A percentile compares a stretch with the other conserved stretches of the same genome.
These are phyloP conservation scores for Agroathelia rolfsii DNA, from an alignment of 1,284 basidiomycete species.

Conservation along the genomic window DNA sequence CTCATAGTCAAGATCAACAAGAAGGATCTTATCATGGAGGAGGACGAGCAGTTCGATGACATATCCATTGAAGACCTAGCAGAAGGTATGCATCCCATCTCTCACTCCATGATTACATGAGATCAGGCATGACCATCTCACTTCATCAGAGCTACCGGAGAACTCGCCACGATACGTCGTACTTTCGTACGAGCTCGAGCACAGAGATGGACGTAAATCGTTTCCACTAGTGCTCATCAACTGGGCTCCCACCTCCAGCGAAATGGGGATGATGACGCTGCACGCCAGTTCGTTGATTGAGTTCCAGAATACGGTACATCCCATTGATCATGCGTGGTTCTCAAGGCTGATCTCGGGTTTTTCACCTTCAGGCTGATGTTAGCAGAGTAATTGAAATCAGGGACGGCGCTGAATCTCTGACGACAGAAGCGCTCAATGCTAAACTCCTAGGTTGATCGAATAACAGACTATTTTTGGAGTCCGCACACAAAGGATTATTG, in stretches of 20 bases:
- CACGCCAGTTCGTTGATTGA: slow-evolving; percentile 76
- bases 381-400: slow-evolving; percentile 71
- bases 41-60: slow-evolving; percentile 70
- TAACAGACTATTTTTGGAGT: too few relatives aligned
- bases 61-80: slow-evolving; percentile 75
- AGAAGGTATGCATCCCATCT: slow-evolving; percentile 45
- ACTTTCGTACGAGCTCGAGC: slow-evolving; percentile 73
- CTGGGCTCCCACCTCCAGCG: slow-evolving; percentile 72
- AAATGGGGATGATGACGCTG: slow-evolving; percentile 70
- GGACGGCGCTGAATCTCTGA: slow-evolving; percentile 74
- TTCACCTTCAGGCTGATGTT: slow-evolving; percentile 45
- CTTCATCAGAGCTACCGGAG: slow-evolving; percentile 74
- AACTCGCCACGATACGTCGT: slow-evolving; percentile 84
- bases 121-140: too few relatives aligned
- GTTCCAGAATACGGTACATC: slow-evolving; percentile 66
- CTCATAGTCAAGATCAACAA: slow-evolving; percentile 86
- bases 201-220: slow-evolving; percentile 77
- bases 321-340: not conserved
- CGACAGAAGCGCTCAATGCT: slow-evolving; percentile 58
- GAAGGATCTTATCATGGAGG: slow-evolving; percentile 66
- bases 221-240: slow-evolving; percentile 81
- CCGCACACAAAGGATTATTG: too few relatives aligned
- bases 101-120: slow-evolving; percentile 5
- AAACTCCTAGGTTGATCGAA: slow-evolving; percentile 33
- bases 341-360: not conserved